These are phyloP conservation scores for Colletotrichum tofieldiae DNA, from an alignment of 2,329 filamentous ascomycete genomes.

Conservation along the genomic window DNA sequence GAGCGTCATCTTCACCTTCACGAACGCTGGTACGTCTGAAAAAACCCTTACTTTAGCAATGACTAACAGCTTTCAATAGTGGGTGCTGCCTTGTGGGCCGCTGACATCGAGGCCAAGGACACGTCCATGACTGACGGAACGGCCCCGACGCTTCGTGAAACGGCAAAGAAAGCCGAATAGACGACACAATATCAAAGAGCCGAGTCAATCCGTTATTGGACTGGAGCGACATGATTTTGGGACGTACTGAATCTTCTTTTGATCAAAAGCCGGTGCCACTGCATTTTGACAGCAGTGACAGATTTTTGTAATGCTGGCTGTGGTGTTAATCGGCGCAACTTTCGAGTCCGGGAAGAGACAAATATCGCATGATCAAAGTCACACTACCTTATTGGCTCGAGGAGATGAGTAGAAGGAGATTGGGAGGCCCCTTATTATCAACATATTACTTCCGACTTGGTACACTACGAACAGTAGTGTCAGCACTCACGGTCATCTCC, in stretches of 20 bases:
- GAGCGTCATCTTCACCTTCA: slow-evolving; percentile 90
- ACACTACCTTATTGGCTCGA: background rate
- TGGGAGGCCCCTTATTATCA: background rate
- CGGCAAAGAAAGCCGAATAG: slow-evolving; percentile 65
- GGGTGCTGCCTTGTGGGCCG: slow-evolving; percentile 94
- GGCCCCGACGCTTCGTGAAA: slow-evolving; percentile 65
- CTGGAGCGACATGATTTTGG: background rate
- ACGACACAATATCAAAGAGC: slow-evolving; percentile 18
- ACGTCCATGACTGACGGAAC: slow-evolving; percentile 65
- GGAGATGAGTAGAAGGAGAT: background rate
- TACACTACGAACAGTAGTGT: background rate
- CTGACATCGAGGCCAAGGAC: slow-evolving; percentile 79
- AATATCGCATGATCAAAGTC: background rate
- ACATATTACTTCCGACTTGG: background rate
- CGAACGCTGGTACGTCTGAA: slow-evolving; percentile 77
- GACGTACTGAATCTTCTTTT: slow-evolving; percentile 14
- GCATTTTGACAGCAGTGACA: slow-evolving; percentile 34
- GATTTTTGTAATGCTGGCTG: background rate
- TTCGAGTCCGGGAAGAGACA: background rate
- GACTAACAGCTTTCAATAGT: slow-evolving; percentile 64
- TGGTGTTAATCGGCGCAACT: background rate
- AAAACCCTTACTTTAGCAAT: background rate
- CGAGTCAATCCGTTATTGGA: background rate
- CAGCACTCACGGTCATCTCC: background rate
- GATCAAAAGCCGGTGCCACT: slow-evolving; percentile 26